Conservation (phyloP, 495 filamentous ascomycete genomes). For the Cairneyella variabilis region DNA sequence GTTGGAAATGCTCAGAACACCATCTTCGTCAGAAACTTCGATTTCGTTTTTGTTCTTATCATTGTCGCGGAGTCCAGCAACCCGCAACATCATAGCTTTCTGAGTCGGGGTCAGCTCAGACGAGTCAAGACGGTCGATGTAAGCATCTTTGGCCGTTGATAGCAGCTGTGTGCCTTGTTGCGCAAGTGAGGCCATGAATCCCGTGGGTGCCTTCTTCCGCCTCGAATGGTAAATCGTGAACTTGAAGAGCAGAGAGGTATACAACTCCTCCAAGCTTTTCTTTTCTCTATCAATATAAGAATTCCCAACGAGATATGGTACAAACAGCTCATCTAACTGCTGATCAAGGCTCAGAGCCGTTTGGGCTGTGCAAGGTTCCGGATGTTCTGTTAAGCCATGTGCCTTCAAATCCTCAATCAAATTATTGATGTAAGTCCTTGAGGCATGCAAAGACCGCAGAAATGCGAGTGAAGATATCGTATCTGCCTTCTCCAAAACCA, state of each 20-base stretch:
- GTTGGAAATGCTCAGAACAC: conserved; percentile 72
- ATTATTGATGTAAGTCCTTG: conserved; percentile 76
- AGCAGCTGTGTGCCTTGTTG: conserved; percentile 81
- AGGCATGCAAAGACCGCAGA: conserved; percentile 84
- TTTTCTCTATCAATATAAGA: conserved; percentile 95
- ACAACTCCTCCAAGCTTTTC: conserved; percentile 84
- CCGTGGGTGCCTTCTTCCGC: conserved; percentile 75
- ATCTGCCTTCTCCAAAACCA: conserved; percentile 92
- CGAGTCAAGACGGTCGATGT: conserved; percentile 79
- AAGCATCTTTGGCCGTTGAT: conserved; percentile 75
- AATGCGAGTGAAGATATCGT: conserved; percentile 89
- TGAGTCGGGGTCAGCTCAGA: conserved; percentile 80
- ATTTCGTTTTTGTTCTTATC: conserved; percentile 63
- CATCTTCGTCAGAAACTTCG: conserved; percentile 86
- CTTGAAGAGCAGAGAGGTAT: conserved; percentile 89
- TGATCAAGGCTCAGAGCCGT: conserved; percentile 85
- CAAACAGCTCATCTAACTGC: conserved; percentile 93
- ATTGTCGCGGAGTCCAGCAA: conserved; percentile 63
- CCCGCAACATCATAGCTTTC: conserved; percentile 77
- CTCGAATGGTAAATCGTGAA: conserved; percentile 90
- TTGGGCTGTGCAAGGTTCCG: conserved; percentile 83
- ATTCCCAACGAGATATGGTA: conserved; percentile 90
- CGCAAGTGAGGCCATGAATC: conserved; percentile 86
- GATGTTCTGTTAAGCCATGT: conserved; percentile 92
- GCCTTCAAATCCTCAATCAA: conserved; percentile 90